Evolutionary conservation across 2,329 filamentous ascomycete species (phyloP), one percentile per base, ranked within the genome.

Genomic region (Boeremia lycopersici): DNA sequence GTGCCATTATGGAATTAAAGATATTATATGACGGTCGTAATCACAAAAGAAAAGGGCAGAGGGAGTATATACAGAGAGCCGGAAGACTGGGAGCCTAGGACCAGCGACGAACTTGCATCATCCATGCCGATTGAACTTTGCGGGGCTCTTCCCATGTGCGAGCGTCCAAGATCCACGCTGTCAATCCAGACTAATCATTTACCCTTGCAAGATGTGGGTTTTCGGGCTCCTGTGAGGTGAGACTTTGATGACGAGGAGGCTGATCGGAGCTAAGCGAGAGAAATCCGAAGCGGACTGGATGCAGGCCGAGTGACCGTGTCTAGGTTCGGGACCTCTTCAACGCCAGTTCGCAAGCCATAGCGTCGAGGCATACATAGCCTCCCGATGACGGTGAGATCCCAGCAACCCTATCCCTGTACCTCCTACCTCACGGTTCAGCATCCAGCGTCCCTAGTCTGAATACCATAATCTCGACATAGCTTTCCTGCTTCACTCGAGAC

Each of bases 1-100:
- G 40, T 12, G 36, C 31, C 52, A 55, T 55, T 55, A 55, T 42
- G 28, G 15, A 28, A 50, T 55, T 55, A 55, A 46, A 34, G 6
- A 46, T 42, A 47, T 10, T 49, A 25, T 45, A 29, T 42, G 38
- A 36, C 15, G 38, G 40, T 35, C 42, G 19, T n/a, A 15, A 15
- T 38, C 26, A 33, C 10, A 29, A 25, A 28, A 30, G 30, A 28
- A 19, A 43, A 41, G 31, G 26, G n/a, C 46, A 31, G 30, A 26
- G 25, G 40, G 15, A 28, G 52, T 55, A 55, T 55, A 55, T 55
- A 47, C 17, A 26, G 12, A 35, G 4, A 17, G 5, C 36, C 46
- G 52, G 30, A 45, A 49, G 34, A 9, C 19, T 17, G 30, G 11
- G 26, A 34, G 31, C 52, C 46, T 50, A 55, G 36, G 15, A 35